phyloP scores from a whole-genome alignment of 2,329 filamentous ascomycete species.

The Myriosclerotinia scirpicola region DNA sequence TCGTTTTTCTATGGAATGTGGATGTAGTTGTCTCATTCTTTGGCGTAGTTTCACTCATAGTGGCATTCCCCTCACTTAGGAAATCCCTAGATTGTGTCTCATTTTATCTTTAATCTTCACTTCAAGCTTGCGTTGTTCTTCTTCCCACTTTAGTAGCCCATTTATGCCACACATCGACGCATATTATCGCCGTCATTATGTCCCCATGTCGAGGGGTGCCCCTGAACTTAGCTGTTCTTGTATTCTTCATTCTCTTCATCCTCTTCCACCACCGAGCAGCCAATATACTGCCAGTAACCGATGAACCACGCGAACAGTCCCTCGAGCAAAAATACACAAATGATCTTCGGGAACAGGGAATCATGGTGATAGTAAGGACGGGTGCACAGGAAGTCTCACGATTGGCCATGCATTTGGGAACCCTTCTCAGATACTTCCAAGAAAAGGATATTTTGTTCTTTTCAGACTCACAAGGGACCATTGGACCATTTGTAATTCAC shows the following conservation, averaged over 20 bases:
- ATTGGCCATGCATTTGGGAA: constrained; percentile 56
- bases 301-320: neutral
- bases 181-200: neutral
- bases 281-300: neutral
- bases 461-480: constrained; percentile 53
- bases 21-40: no score
- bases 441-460: constrained; percentile 54
- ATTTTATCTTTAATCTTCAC: no score
- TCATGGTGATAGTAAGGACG: constrained; percentile 54
- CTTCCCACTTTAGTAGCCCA: neutral
- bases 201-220: neutral
- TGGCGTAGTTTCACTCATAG: no score
- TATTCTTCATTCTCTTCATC: constrained; percentile 8
- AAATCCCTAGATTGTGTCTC: no score
- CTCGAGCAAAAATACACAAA: constrained; percentile 25
- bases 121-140: neutral
- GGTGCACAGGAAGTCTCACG: constrained; percentile 55
- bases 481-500: constrained; percentile 48
- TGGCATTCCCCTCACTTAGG: no score
- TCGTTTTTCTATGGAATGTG: no score
- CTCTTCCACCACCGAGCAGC: neutral
- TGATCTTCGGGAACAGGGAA: constrained; percentile 26
- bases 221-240: neutral
- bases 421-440: constrained; percentile 50
- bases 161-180: neutral